phyloP scores from a whole-genome alignment of 148 eudicot genomes.

The Cornus florida region DNA sequence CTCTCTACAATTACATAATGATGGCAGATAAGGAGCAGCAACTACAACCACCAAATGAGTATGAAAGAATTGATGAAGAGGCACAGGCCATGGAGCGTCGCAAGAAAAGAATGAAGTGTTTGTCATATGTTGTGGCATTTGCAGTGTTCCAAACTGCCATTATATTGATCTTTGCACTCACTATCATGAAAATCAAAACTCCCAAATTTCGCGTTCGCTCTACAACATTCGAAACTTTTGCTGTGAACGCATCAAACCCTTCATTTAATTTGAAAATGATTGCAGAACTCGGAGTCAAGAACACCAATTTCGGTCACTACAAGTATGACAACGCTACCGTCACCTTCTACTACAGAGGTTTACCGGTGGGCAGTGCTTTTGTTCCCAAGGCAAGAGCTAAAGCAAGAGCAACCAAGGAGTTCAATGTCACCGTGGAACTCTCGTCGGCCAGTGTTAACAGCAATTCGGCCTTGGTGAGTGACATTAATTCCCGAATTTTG shows the following conservation, averaged over 20 bases:
- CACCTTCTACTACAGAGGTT: conserved; percentile 6
- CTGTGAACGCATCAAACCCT: neutral
- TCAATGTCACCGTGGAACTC: neutral
- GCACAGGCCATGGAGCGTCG: conserved; percentile 3
- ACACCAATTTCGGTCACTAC: conserved; percentile 2
- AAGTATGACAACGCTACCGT: neutral
- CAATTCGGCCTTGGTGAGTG: neutral
- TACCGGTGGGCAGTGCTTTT: neutral
- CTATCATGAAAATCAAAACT: conserved; percentile 15
- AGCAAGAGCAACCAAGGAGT: conserved; percentile 10
- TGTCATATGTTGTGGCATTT: neutral
- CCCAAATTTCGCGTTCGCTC: conserved; percentile 16
- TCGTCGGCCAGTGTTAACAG: neutral
- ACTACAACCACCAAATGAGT: neutral
- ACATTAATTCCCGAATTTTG: neutral
- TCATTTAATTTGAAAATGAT: conserved; percentile 5
- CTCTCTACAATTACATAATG: too few species aligned
- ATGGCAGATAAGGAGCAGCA: neutral
- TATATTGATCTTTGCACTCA: neutral
- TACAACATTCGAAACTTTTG: conserved; percentile 2
- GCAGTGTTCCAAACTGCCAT: conserved; percentile 11
- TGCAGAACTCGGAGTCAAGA: conserved; percentile 17
- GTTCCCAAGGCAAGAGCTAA: neutral
- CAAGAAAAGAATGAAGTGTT: conserved; percentile 16
- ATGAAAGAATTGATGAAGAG: neutral